These are phyloP conservation scores for Abrus pulchellus DNA, from an alignment of 306 rosid genomes.

Conservation along the genomic window DNA sequence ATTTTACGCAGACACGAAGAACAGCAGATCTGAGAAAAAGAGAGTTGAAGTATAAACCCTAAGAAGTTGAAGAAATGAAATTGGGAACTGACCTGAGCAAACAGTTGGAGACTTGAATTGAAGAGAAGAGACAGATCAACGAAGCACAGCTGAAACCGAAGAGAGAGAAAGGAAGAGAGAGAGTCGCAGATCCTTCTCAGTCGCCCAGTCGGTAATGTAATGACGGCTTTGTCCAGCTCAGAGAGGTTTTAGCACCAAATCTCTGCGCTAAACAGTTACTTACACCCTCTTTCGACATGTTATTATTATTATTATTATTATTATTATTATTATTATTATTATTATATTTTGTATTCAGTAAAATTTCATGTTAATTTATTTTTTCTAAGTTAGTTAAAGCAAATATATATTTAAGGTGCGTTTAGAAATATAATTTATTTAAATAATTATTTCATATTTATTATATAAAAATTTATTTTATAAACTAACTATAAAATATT, in stretches of 20 bases:
- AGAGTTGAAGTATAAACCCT: slow-evolving; percentile 50
- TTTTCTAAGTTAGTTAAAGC: no score
- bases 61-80: slow-evolving; percentile 32
- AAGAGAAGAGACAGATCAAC: slow-evolving; percentile 46
- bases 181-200: slow-evolving; percentile 50
- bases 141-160: slow-evolving; percentile 18
- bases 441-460: no score
- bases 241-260: slow-evolving; percentile 25
- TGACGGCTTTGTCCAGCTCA: slow-evolving; percentile 67
- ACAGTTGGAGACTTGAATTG: slow-evolving; percentile 38
- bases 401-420: no score
- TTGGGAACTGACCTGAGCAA: slow-evolving; percentile 53
- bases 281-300: not conserved
- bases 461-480: no score
- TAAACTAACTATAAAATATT: no score
- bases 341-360: no score
- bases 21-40: slow-evolving; percentile 58
- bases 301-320: no score
- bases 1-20: slow-evolving; percentile 11
- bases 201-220: slow-evolving; percentile 45
- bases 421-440: no score
- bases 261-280: not conserved
- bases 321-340: no score
- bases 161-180: slow-evolving; percentile 40
- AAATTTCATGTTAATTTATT: no score